Percentiles rank a stretch among this genome's conserved stretches.
These are phyloP conservation scores for Nidularia pulvinata DNA, from an alignment of 768 basidiomycete genomes.

Conservation along the genomic window DNA sequence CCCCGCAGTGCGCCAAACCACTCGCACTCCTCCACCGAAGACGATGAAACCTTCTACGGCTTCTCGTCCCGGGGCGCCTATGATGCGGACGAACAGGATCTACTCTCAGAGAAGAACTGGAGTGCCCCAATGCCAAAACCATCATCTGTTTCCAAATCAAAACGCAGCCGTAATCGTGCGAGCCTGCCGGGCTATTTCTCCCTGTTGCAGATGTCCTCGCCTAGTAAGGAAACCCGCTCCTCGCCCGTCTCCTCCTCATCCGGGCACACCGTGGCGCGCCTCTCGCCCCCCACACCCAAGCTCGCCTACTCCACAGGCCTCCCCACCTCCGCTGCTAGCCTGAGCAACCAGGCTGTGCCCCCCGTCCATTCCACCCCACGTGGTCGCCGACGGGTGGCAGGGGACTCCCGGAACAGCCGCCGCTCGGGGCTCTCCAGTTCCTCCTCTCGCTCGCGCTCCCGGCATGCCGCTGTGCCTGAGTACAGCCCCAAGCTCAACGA, in stretches of 20 bases:
- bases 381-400: constrained; percentile 46
- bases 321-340: constrained; percentile 16
- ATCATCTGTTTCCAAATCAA: constrained; percentile 31
- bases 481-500: not conserved
- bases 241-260: constrained; percentile 49
- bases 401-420: constrained; percentile 24
- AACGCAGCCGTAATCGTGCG: constrained; percentile 62
- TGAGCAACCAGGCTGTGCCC: constrained; percentile 15
- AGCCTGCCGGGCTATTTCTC: constrained; percentile 80
- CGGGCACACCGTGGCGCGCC: constrained; percentile 41
- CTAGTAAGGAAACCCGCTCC: constrained; percentile 24
- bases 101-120: constrained; percentile 19
- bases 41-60: constrained; percentile 41
- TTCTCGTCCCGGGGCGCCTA: constrained; percentile 34
- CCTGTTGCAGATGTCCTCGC: constrained; percentile 54
- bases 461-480: constrained; percentile 11
- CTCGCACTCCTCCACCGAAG: constrained; percentile 38
- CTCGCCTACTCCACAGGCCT: constrained; percentile 27
- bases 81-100: constrained; percentile 25
- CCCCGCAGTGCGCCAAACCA: constrained; percentile 42
- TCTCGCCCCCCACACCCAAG: constrained; percentile 66
- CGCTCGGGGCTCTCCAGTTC: constrained; percentile 29
- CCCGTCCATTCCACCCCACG: constrained; percentile 45
- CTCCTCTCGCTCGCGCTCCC: constrained; percentile 41
- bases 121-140: constrained; percentile 14